Percentiles rank a stretch among this genome's conserved stretches.
Conservation (phyloP, 139 green algal species). For the Chlorella sp. region DNA sequence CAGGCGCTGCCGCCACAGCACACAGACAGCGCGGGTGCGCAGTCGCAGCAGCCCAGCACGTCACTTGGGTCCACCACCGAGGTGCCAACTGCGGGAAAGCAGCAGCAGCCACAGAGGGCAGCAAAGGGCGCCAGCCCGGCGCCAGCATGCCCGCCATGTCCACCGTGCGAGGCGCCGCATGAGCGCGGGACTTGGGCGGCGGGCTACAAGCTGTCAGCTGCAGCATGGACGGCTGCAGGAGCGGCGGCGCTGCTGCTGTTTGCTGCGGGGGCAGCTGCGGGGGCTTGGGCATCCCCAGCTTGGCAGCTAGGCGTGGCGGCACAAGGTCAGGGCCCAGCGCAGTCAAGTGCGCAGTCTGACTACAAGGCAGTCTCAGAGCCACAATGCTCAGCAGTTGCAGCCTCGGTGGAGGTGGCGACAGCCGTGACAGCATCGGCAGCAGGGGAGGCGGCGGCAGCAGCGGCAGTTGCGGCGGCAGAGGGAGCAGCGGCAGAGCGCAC, state of each 20-base stretch:
- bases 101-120: background rate
- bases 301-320: background rate
- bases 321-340: background rate
- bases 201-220: background rate
- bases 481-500: background rate
- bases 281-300: background rate
- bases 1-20: background rate
- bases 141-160: too few relatives aligned
- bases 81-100: background rate
- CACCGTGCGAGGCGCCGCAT: too few relatives aligned
- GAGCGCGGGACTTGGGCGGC: too few relatives aligned
- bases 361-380: background rate
- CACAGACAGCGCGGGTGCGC: too few relatives aligned
- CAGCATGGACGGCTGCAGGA: background rate
- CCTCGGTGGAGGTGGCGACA: constrained; percentile 1
- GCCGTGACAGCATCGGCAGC: background rate
- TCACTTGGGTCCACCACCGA: background rate
- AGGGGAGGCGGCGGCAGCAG: too few relatives aligned
- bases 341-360: background rate
- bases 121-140: too few relatives aligned
- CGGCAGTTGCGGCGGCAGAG: background rate
- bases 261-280: background rate
- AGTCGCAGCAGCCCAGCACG: background rate
- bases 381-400: background rate
- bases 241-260: background rate